Percentiles rank a stretch among this genome's conserved stretches.
Conservation (phyloP, 257 asterid genomes). For the Nicotiana noctiflora region DNA sequence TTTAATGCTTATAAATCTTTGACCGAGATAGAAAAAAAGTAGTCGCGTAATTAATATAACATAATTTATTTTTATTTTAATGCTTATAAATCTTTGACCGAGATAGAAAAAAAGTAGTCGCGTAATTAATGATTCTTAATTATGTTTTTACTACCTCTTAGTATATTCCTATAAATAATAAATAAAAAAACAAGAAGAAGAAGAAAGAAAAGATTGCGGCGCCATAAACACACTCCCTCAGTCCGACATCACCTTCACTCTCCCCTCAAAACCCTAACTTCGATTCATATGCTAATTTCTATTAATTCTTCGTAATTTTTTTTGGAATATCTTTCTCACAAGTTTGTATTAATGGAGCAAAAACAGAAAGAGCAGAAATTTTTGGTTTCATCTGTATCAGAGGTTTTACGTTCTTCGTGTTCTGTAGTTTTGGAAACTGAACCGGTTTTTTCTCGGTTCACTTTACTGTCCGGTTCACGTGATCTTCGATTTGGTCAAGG, state of each 20-base stretch:
- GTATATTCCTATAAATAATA: neutral
- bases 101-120: too few relatives aligned
- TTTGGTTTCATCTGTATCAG: constrained; percentile 59
- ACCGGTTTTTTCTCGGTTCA: constrained; percentile 59
- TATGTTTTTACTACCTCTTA: neutral
- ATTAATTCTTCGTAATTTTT: neutral
- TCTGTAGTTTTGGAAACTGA: constrained; percentile 24
- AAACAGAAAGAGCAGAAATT: constrained; percentile 49
- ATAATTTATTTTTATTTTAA: too few relatives aligned
- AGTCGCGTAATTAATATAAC: too few relatives aligned
- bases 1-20: too few relatives aligned
- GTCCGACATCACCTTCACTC: neutral
- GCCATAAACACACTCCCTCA: too few relatives aligned
- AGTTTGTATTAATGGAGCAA: constrained; percentile 28
- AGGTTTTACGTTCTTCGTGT: constrained; percentile 56
- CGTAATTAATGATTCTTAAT: too few relatives aligned
- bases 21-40: too few relatives aligned
- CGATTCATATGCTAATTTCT: neutral
- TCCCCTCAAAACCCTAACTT: neutral
- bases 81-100: too few relatives aligned
- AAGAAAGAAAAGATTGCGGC: neutral
- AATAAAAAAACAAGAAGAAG: neutral
- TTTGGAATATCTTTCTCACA: neutral
- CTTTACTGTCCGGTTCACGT: constrained; percentile 32
- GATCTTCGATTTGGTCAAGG: constrained; percentile 49